These are phyloP conservation scores for Barnettozyma sucrosica DNA, from an alignment of 805 yeast species.

Conservation along the genomic window DNA sequence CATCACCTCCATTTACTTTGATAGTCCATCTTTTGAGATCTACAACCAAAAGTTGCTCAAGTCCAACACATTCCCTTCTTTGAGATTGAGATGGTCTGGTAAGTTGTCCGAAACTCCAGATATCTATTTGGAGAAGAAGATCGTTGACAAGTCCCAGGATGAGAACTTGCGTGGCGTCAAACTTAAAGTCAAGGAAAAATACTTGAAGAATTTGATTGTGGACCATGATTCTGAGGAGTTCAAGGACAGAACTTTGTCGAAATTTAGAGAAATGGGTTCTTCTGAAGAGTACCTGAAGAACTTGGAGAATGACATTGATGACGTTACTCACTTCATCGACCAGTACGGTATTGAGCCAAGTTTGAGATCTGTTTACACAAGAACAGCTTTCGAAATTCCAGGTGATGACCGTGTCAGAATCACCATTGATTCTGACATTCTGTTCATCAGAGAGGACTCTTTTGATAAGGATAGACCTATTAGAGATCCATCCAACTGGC, in stretches of 20 bases:
- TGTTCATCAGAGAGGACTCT: slow-evolving; percentile 85
- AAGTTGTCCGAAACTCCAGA: slow-evolving; percentile 71
- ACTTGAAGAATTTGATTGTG: slow-evolving; percentile 64
- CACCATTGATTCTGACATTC: slow-evolving; percentile 81
- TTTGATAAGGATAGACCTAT: slow-evolving; percentile 82
- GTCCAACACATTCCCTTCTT: slow-evolving; percentile 60
- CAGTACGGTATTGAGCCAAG: slow-evolving; percentile 75
- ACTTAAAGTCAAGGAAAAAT: slow-evolving; percentile 72
- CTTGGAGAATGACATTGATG: slow-evolving; percentile 48
- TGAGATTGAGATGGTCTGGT: slow-evolving; percentile 90
- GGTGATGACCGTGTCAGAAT: slow-evolving; percentile 93
- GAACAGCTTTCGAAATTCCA: slow-evolving; percentile 97
- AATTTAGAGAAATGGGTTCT: slow-evolving; percentile 58
- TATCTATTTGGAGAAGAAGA: slow-evolving; percentile 74
- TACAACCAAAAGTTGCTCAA: slow-evolving; percentile 81
- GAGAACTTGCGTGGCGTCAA: slow-evolving; percentile 59
- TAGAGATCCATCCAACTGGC: slow-evolving; percentile 88
- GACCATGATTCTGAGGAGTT: slow-evolving; percentile 39
- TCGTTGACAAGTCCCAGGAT: slow-evolving; percentile 45
- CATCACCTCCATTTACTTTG: slow-evolving; percentile 84
- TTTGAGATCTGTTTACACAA: slow-evolving; percentile 76
- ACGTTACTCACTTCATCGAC: slow-evolving; percentile 55
- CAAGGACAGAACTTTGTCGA: slow-evolving; percentile 48
- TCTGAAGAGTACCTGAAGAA: slow-evolving; percentile 46
- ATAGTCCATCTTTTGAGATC: slow-evolving; percentile 72